These are phyloP conservation scores for Mycena rebaudengoi DNA, from an alignment of 768 basidiomycete genomes.

Conservation along the genomic window DNA sequence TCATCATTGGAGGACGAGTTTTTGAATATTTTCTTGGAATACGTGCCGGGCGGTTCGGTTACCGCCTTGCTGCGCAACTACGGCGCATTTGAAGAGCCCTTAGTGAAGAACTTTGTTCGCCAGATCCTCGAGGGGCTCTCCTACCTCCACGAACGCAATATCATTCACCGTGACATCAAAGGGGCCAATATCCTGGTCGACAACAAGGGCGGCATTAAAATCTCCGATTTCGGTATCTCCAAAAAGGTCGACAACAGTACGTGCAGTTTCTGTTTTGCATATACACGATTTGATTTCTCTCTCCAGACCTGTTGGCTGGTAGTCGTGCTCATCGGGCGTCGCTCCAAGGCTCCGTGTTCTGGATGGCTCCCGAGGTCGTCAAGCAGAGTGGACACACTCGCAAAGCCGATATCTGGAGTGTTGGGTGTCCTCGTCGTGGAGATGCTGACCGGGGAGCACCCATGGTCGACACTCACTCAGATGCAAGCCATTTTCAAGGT, in stretches of 20 bases:
- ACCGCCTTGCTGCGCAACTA: slow-evolving; percentile 89
- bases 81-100: slow-evolving; percentile 92
- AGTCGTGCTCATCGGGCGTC: slow-evolving; percentile 89
- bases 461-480: slow-evolving; percentile 94
- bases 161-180: slow-evolving; percentile 98
- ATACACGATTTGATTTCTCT: neutral
- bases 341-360: slow-evolving; percentile 96
- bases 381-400: slow-evolving; percentile 92
- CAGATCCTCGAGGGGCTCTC: slow-evolving; percentile 90
- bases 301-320: slow-evolving; percentile 56
- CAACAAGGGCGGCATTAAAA: slow-evolving; percentile 97
- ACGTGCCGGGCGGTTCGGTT: slow-evolving; percentile 95
- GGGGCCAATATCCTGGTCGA: slow-evolving; percentile 98
- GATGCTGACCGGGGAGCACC: slow-evolving; percentile 96
- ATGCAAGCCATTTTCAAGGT: slow-evolving; percentile 99
- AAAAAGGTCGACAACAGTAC: slow-evolving; percentile 97
- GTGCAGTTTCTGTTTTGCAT: slow-evolving; percentile 41
- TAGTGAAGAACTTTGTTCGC: slow-evolving; percentile 92
- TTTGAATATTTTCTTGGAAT: slow-evolving; percentile 97
- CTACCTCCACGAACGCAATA: slow-evolving; percentile 92
- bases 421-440: slow-evolving; percentile 95
- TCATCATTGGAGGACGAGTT: slow-evolving; percentile 91
- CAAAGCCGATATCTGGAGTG: slow-evolving; percentile 97
- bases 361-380: slow-evolving; percentile 99
- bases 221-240: slow-evolving; percentile 96